Evolutionary conservation across 768 basidiomycete species (phyloP).

Genomic region (Mycena rosella): DNA sequence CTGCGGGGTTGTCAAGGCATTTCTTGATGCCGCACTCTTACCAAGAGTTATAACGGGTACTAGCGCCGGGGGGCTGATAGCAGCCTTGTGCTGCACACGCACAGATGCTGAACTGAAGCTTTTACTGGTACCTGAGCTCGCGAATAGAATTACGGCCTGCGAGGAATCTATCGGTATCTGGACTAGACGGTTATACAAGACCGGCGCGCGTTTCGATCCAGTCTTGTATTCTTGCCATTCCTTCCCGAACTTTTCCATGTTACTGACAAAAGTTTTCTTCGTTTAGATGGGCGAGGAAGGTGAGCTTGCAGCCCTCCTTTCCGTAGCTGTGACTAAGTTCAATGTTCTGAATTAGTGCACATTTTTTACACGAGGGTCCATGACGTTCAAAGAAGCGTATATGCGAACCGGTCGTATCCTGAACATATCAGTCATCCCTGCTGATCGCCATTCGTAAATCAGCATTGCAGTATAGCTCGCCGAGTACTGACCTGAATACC

Average conservation of each 20-base stretch:
- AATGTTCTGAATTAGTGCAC: conserved; percentile 62
- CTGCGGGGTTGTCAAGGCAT: conserved; percentile 92
- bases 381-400: conserved; percentile 97
- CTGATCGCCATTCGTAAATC: conserved; percentile 85
- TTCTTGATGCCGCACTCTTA: conserved; percentile 86
- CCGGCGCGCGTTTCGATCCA: conserved; percentile 96
- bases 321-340: not conserved
- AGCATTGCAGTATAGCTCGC: conserved; percentile 32
- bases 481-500: conserved; percentile 22
- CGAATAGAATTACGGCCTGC: conserved; percentile 85
- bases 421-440: conserved; percentile 94
- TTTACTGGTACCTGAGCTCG: conserved; percentile 86
- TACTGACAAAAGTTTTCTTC: conserved; percentile 12
- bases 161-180: conserved; percentile 81
- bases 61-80: not conserved
- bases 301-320: conserved; percentile 45
- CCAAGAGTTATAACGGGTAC: conserved; percentile 85
- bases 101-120: conserved; percentile 86
- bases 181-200: conserved; percentile 80
- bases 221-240: conserved; percentile 54
- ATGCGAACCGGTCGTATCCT: conserved; percentile 90
- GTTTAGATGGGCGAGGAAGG: conserved; percentile 89
- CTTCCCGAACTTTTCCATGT: conserved; percentile 7
- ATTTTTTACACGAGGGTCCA: conserved; percentile 93
- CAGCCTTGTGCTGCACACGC: conserved; percentile 77